Conservation (phyloP, 2,329 filamentous ascomycete genomes). For the Aspergillus fumigatus region DNA sequence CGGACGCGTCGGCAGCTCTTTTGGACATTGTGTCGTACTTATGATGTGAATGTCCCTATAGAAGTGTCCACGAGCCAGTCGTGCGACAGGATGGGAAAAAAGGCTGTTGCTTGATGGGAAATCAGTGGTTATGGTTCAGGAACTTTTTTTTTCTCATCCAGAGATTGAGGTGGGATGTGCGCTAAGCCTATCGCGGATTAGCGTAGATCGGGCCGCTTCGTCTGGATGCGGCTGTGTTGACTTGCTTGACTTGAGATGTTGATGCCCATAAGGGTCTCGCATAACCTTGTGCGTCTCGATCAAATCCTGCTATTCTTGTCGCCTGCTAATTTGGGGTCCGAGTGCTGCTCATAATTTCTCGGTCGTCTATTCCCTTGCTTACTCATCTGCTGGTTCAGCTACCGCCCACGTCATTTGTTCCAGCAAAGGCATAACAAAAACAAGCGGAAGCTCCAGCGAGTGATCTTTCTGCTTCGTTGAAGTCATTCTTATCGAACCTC, state of each 20-base stretch:
- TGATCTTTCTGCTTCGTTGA: neutral
- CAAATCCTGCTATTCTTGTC: neutral
- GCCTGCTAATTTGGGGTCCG: neutral
- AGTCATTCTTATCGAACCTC: neutral
- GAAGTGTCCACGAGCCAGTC: constrained; percentile 17
- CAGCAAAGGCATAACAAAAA: constrained; percentile 10
- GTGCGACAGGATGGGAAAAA: constrained; percentile 14
- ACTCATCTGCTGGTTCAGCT: constrained; percentile 4
- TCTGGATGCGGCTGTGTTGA: constrained; percentile 14
- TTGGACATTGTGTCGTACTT: constrained; percentile 51
- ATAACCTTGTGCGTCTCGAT: constrained; percentile 1
- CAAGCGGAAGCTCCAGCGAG: constrained; percentile 2
- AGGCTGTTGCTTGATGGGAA: constrained; percentile 8
- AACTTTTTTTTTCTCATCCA: constrained; percentile 29
- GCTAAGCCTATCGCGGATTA: constrained; percentile 33
- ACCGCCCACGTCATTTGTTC: constrained; percentile 6
- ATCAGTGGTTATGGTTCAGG: constrained; percentile 12
- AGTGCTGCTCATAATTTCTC: neutral
- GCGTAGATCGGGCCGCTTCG: constrained; percentile 23
- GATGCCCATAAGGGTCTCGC: neutral
- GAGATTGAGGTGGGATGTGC: constrained; percentile 18
- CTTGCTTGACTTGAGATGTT: too few relatives aligned
- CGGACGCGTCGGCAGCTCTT: constrained; percentile 51
- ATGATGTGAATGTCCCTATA: constrained; percentile 2
- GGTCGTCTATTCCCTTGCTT: neutral